phyloP scores from a whole-genome alignment of 306 rosid genomes.

The Macrotyloma uniflorum region DNA sequence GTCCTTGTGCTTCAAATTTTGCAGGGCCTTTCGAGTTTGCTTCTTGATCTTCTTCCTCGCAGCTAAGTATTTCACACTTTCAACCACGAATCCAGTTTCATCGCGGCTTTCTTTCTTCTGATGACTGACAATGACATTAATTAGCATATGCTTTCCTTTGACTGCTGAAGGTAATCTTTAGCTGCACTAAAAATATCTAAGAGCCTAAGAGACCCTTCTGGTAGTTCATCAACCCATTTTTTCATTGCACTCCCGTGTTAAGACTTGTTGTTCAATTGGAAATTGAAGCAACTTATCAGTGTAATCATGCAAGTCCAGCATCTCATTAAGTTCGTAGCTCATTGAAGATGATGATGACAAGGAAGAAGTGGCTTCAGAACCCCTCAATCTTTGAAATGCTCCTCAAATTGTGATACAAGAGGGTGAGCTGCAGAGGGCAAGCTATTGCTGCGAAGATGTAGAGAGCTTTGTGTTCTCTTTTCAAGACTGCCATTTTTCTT shows the following conservation, averaged over 20 bases:
- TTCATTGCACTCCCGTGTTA: conserved; percentile 32
- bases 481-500: conserved; percentile 39
- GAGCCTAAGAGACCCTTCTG: conserved; percentile 38
- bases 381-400: conserved; percentile 36
- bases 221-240: conserved; percentile 29
- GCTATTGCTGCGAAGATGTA: conserved; percentile 44
- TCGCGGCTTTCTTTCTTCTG: conserved; percentile 32
- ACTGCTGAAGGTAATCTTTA: neutral
- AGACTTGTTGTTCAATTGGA: conserved; percentile 31
- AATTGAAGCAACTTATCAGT: conserved; percentile 43
- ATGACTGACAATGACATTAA: conserved; percentile 4
- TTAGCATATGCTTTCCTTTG: too few species aligned
- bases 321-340: conserved; percentile 28
- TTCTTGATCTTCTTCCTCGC: conserved; percentile 33
- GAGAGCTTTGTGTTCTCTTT: conserved; percentile 23
- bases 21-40: conserved; percentile 28
- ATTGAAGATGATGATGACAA: conserved; percentile 34
- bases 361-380: conserved; percentile 37
- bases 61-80: conserved; percentile 31
- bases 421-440: conserved; percentile 43
- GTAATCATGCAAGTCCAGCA: conserved; percentile 44
- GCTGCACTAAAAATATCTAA: conserved; percentile 33
- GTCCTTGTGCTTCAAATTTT: conserved; percentile 35
- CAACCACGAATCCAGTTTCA: conserved; percentile 24
- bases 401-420: conserved; percentile 36